Conservation (phyloP, 2,329 filamentous ascomycete species). For the Coniosporium tulheliwenetii region DNA sequence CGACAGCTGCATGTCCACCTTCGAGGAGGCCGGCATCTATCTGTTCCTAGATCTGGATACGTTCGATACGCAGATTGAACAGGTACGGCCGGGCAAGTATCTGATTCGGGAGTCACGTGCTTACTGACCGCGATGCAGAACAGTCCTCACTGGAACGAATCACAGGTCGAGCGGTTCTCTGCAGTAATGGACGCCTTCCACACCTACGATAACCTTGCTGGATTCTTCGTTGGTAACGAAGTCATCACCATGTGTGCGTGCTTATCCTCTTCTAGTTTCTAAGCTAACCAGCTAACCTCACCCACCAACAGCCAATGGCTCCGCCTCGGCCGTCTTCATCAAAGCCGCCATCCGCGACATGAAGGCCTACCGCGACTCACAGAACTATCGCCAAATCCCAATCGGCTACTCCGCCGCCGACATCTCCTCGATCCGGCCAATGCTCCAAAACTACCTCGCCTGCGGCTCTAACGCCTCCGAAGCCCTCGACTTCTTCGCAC, state of each 20-base stretch:
- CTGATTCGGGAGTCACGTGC: neutral
- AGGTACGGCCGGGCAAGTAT: constrained; percentile 24
- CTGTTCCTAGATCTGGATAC: constrained; percentile 72
- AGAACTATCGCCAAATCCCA: constrained; percentile 67
- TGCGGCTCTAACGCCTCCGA: constrained; percentile 57
- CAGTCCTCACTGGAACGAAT: constrained; percentile 54
- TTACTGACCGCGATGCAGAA: constrained; percentile 21
- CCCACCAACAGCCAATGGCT: constrained; percentile 25
- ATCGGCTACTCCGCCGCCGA: constrained; percentile 81
- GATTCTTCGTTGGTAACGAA: constrained; percentile 82
- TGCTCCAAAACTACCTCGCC: constrained; percentile 59
- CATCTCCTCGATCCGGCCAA: constrained; percentile 52
- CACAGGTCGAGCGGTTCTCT: constrained; percentile 52
- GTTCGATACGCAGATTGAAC: constrained; percentile 51
- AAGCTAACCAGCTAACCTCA: neutral
- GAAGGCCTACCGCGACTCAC: constrained; percentile 62
- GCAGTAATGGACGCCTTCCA: constrained; percentile 66
- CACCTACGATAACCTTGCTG: constrained; percentile 62
- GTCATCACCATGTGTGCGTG: constrained; percentile 44
- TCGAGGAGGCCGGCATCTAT: constrained; percentile 70
- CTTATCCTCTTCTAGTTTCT: neutral
- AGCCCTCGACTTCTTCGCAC: constrained; percentile 65
- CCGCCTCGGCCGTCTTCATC: constrained; percentile 62
- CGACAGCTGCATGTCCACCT: constrained; percentile 63
- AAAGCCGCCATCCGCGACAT: constrained; percentile 70